Evolutionary conservation across 257 asterid species (phyloP), one percentile per base, ranked within the genome.

Genomic region (Solanum commersonii): DNA sequence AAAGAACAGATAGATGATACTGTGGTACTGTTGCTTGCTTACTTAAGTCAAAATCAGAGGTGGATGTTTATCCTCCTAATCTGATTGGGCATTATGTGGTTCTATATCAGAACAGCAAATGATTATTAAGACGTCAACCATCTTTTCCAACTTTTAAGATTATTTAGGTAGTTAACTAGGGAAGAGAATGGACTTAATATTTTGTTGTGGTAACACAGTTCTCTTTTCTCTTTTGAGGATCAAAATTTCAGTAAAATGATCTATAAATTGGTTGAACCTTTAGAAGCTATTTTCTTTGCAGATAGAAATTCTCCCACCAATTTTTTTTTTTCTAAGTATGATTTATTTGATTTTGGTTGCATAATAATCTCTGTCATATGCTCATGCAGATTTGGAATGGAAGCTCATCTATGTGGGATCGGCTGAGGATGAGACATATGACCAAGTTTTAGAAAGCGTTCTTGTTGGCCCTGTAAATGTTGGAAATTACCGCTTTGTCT

Each of bases 391-490:
- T 93, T 90, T 97, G 93, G 99, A 97, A 89, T 97, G 99, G 99
- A 97, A 97, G 89, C 98, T 97, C 88, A 93, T 94, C 46, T 97
- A 97, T 88, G 99, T 97, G 42, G 99, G 99, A 91, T 97, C 99
- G 35, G 99, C 99, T 42, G 99, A 97, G 92, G 99, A 97, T 88
- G 99, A 96, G 88, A 93, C 98, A 29, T 96, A 94, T 83, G 99
- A 97, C 92, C 99, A 97, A 87, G 98, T 97, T 71, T 60, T 96
- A 89, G 99, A 97, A 91, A 97, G 99, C 90, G 99, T 96, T 89
- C 95, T 97, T 88, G 99, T 97, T 81, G 99, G 99, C 78, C 99
- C 99, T 14, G 98, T 97, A 90, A 97, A 96, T 91, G 96, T 93
- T 87, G 99, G 99, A 79, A 97, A 96, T 87, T 97, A 93, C 65